Evolutionary conservation across 106 monocot species (phyloP), one percentile per base, ranked within the genome.

Genomic region (Iris macrosiphon): DNA sequence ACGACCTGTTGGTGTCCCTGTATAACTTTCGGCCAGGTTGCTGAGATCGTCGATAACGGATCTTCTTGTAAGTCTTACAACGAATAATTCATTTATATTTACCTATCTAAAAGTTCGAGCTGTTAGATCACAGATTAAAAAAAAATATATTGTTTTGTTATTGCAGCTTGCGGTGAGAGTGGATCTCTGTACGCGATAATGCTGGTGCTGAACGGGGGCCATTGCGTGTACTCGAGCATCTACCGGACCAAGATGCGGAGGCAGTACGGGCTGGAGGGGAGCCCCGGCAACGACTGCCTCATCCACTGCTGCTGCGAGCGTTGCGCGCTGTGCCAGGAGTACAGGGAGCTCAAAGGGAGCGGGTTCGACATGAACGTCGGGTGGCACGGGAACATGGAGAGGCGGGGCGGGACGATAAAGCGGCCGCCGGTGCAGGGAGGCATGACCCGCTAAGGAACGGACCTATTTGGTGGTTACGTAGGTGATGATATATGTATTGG

Each of bases 261-360:
- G 14, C 54, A 68, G 43, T 79, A 76, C 60, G 19, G 24, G 18
- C 53, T 85, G 19, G 19, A 14, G 3, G 85, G 80, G 61, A 16
- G 18, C 7, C 85, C 85, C 0, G 75, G 79, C 65, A 24, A 32
- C 38, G 62, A n/a, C n/a, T n/a, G n/a, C n/a, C n/a, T n/a, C n/a
- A n/a, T n/a, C n/a, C n/a, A n/a, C n/a, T n/a, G n/a, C 45, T 80
- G 71, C 51, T 72, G 83, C 49, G 59, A 67, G 49, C 1, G 57
- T 1, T 85, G 85, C 49, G 85, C 85, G 2, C 72, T 84, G 9
- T 79, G 75, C 66, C 79, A 85, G 52, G 72, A 68, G 60, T 69
- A n/a, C n/a, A n/a, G n/a, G n/a, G n/a, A n/a, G n/a, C n/a, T n/a
- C n/a, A n/a, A n/a, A n/a, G n/a, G n/a, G 31, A 75, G 72, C 15